Base-by-base conservation (phyloP, 371 early-diverging fungal genomes). In the Umbelopsis sp. region DNA sequence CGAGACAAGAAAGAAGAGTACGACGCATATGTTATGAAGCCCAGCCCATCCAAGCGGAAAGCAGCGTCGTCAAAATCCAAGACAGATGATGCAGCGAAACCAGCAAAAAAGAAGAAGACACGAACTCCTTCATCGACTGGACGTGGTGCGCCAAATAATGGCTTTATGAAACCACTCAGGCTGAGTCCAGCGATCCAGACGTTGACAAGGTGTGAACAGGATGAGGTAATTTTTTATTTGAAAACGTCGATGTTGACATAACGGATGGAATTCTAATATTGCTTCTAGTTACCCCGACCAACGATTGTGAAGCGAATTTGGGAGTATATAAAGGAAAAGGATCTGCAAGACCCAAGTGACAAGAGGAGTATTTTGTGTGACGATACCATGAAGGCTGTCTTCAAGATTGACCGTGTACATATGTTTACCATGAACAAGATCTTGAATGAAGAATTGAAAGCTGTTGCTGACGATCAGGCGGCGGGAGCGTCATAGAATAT, bases 241-340 rank as follows among this genome's bases (percentile, higher is more conserved):
- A 29, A 29, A 4, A 29, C 67, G 57, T 63, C 53, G 38, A 32
- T 62, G 24, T 12, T 50, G 5, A 32, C 50, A 9, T 63, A 41
- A 63, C n/a, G 29, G 48, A 48, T 20, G 8, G 29, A 24, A 63
- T 48, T 64, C 18, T 25, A 50, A 51, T 45, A 50, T 41, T 18
- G 51, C 5, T 48, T 44, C 18, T 72, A 80, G 81, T 68, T 79
- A 11, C 69, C 83, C 2, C 67, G 84, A 48, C 70, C 80, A 35
- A 73, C 76, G 63, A 72, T 82, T 20, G 85, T 85, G 0, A 86
- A 83, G 53, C 66, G 71, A 18, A 38, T 84, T 16, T 86, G 86
- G 86, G 77, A 48, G 12, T 82, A 86, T 68, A 82, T 86, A 37
- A 79, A 79, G 64, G 68, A 74, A 45, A 53, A 81, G 50, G 67